Conservation (phyloP, 2,329 filamentous ascomycete genomes). For the Penicillium sp. region DNA sequence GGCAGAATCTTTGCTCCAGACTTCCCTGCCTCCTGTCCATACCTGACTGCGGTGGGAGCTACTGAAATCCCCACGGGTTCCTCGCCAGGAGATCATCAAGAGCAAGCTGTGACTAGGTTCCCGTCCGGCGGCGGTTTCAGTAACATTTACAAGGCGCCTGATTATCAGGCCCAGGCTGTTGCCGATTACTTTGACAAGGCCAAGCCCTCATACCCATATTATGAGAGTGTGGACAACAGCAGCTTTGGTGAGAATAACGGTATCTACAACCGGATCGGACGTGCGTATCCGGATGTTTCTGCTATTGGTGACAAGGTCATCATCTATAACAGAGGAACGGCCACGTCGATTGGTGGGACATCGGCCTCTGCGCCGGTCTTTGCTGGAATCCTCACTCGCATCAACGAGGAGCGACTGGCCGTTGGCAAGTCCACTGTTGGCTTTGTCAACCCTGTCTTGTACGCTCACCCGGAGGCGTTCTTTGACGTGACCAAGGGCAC, state of each 20-base stretch:
- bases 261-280: conserved; percentile 37
- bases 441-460: conserved; percentile 51
- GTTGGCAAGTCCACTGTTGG: conserved; percentile 52
- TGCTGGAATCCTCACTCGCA: conserved; percentile 54
- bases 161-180: conserved; percentile 42
- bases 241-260: conserved; percentile 28
- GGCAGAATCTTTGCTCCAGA: conserved; percentile 39
- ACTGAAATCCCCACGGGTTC: conserved; percentile 37
- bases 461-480: conserved; percentile 32
- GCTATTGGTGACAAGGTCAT: conserved; percentile 39
- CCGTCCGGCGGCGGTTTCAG: conserved; percentile 45
- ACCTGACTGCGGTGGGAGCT: conserved; percentile 39
- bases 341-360: conserved; percentile 30
- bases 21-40: conserved; percentile 38
- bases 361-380: conserved; percentile 55
- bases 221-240: conserved; percentile 33
- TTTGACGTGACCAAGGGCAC: conserved; percentile 32
- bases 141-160: conserved; percentile 41
- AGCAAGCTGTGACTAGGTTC: conserved; percentile 40
- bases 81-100: conserved; percentile 30
- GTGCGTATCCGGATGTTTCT: conserved; percentile 38
- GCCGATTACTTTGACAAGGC: conserved; percentile 33
- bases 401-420: conserved; percentile 55
- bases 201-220: conserved; percentile 29
- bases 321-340: conserved; percentile 26